Conservation (phyloP, 257 asterid genomes). For the Lithospermum erythrorhizon region DNA sequence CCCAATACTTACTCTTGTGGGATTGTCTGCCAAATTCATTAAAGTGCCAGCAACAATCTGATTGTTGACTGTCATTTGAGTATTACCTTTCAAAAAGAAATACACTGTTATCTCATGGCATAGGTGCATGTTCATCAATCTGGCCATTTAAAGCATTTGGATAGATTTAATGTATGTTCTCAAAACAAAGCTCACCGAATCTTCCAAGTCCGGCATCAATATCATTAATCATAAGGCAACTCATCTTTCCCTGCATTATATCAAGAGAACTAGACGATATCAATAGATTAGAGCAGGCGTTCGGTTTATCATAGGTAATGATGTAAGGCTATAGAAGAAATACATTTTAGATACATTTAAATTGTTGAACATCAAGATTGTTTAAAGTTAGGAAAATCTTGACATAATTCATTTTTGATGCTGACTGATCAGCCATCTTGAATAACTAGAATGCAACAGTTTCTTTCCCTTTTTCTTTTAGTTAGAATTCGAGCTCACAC, state of each 20-base stretch:
- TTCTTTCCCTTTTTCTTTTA: not conserved
- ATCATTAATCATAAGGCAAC: conserved; percentile 92
- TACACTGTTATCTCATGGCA: conserved; percentile 12
- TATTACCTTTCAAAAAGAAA: conserved; percentile 40
- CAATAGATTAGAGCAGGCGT: conserved; percentile 6
- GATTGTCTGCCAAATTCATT: conserved; percentile 86
- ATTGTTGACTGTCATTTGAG: conserved; percentile 92
- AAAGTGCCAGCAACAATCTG: conserved; percentile 88
- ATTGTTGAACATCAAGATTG: not conserved
- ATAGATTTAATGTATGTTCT: conserved; percentile 1
- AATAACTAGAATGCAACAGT: not conserved
- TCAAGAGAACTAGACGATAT: conserved; percentile 9
- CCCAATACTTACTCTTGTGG: conserved; percentile 89
- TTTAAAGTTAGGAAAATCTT: not conserved
- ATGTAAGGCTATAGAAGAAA: not conserved
- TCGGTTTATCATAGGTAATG: no score
- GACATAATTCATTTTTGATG: not conserved
- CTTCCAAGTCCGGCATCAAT: conserved; percentile 97
- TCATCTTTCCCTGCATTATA: conserved; percentile 77
- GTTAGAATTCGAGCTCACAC: not conserved
- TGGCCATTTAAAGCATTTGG: not conserved
- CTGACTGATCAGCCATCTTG: not conserved
- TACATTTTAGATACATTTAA: not conserved
- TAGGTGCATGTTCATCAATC: conserved; percentile 1
- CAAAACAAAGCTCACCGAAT: conserved; percentile 55